Evolutionary conservation across 177 flowering plant species (phyloP).

Genomic region (Vitis hybrid): DNA sequence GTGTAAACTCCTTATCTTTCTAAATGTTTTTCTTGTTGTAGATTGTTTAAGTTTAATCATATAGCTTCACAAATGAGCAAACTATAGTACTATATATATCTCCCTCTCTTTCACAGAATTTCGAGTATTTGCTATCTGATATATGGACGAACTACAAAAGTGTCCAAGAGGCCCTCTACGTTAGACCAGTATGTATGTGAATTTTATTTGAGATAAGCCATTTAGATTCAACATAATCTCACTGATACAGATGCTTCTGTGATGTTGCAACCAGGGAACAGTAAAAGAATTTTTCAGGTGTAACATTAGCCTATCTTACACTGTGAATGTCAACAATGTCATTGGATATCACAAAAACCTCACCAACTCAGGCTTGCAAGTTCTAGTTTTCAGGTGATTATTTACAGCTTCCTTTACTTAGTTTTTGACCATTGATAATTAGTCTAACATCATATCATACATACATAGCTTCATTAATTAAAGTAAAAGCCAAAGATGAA

Average conservation of each 20-base stretch:
- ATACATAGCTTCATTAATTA: too few species aligned
- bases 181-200: constrained; percentile 16
- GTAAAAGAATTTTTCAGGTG: constrained; percentile 24
- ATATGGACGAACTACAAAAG: constrained; percentile 27
- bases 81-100: too few species aligned
- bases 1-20: too few species aligned
- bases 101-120: constrained; percentile 11
- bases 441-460: too few species aligned
- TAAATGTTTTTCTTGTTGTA: neutral
- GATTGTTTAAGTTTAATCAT: neutral
- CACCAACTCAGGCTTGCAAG: constrained; percentile 10
- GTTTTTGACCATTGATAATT: too few species aligned
- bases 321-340: neutral
- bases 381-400: constrained; percentile 29
- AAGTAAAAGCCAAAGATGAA: too few species aligned
- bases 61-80: too few species aligned
- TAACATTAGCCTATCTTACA: constrained; percentile 17
- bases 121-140: constrained; percentile 13
- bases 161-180: constrained; percentile 28
- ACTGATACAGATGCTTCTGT: neutral
- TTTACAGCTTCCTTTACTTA: too few species aligned
- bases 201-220: neutral
- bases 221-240: neutral
- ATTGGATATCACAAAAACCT: constrained; percentile 19
- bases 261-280: constrained; percentile 23